These are phyloP conservation scores for Alternaria conjuncta DNA, from an alignment of 2,329 filamentous ascomycete species.

Conservation along the genomic window DNA sequence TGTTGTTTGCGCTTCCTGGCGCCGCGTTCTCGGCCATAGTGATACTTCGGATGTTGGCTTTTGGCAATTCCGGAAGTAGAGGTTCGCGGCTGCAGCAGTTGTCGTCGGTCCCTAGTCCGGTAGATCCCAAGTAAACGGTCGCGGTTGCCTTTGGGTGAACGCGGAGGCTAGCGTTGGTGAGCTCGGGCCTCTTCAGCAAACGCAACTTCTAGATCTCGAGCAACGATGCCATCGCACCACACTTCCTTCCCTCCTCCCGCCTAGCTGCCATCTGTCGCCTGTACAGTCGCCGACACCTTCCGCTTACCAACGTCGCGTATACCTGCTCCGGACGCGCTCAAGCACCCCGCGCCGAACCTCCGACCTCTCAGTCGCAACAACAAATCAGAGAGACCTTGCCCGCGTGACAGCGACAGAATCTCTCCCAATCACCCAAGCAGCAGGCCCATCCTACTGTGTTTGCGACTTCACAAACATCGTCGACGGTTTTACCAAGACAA, in stretches of 20 bases:
- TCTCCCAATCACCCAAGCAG: background rate
- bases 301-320: slow-evolving; percentile 3
- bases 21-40: slow-evolving; percentile 59
- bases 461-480: background rate
- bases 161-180: slow-evolving; percentile 24
- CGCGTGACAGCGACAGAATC: background rate
- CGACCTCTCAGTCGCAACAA: slow-evolving; percentile 2
- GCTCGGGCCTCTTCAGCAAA: slow-evolving; percentile 26
- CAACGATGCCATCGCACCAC: slow-evolving; percentile 5
- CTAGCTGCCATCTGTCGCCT: background rate
- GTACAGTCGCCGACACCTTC: background rate
- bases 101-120: slow-evolving; percentile 2
- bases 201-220: slow-evolving; percentile 17
- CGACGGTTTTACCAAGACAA: background rate
- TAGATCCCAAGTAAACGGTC: slow-evolving; percentile 8
- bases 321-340: slow-evolving; percentile 11
- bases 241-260: background rate
- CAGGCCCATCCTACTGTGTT: background rate
- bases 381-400: slow-evolving; percentile 3
- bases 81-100: background rate
- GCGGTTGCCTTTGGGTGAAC: slow-evolving; percentile 18
- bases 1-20: slow-evolving; percentile 42
- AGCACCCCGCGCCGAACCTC: slow-evolving; percentile 11
- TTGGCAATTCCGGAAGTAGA: background rate
- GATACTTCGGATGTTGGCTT: background rate